These are phyloP conservation scores for Monosporascus sp. DNA, from an alignment of 2,329 filamentous ascomycete species.

Conservation along the genomic window DNA sequence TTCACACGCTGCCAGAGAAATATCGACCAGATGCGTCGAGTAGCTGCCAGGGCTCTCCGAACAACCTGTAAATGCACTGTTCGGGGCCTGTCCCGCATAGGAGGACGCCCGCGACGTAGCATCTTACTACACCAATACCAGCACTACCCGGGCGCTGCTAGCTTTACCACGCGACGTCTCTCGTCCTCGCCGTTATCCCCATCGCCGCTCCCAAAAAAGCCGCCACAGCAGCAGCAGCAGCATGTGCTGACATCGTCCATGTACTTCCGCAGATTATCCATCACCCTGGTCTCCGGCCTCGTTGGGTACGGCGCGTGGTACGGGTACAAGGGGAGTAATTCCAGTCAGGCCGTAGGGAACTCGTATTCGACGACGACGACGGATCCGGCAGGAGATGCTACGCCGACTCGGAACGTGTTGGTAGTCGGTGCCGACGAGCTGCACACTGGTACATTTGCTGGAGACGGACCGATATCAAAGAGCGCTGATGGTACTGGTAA, in stretches of 20 bases:
- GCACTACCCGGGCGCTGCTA: constrained; percentile 8
- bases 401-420: constrained; percentile 62
- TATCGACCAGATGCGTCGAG: constrained; percentile 63
- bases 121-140: constrained; percentile 21
- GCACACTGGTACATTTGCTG: constrained; percentile 79
- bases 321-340: constrained; percentile 50
- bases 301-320: constrained; percentile 77
- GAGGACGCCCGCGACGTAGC: constrained; percentile 35
- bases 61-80: constrained; percentile 60
- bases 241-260: constrained; percentile 57
- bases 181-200: constrained; percentile 23
- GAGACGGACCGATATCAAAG: constrained; percentile 83
- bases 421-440: constrained; percentile 88
- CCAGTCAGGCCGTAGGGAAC: constrained; percentile 30
- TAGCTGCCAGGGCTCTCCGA: constrained; percentile 62
- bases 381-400: constrained; percentile 31
- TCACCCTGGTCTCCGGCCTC: constrained; percentile 63
- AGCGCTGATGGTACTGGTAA: constrained; percentile 77
- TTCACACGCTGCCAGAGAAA: not conserved
- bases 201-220: constrained; percentile 21
- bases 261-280: constrained; percentile 64
- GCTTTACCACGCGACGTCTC: constrained; percentile 36
- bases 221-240: constrained; percentile 17
- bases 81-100: constrained; percentile 52
- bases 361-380: constrained; percentile 38